Base-by-base conservation (phyloP, 2,329 filamentous ascomycete genomes). In the Aureobasidium namibiae region DNA sequence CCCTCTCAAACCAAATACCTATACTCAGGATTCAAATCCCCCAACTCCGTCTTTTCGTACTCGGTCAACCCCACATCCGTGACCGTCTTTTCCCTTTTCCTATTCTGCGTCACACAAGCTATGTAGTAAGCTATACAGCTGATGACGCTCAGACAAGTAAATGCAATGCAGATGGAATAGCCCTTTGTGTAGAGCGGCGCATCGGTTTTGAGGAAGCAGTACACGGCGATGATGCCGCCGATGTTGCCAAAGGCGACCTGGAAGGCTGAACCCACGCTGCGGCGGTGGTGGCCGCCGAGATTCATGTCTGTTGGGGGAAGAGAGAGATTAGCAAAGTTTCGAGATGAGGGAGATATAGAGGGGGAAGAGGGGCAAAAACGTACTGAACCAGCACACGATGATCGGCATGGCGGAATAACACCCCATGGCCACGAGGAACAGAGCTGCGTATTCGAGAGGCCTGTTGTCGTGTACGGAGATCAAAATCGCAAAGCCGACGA, bases 371-470 rank as follows among this genome's bases (percentile, higher is more conserved):
- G 10, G 29, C 5, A 31, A 10, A 24, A 44, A 44, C 41, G 13
- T 44, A 44, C 41, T 79, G 70, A 79, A 80, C 78, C 78, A 81
- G 63, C 79, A 81, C 5, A 78, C 74, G 26, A 72, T 67, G 42
- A 96, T 85, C 0, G 92, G 91, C 87, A 96, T 92, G n/a, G 91
- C 89, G 1, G 84, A 85, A 73, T 95, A 96, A 0, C 83, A 81
- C 52, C 90, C 90, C 75, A 85, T 85, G 1, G 89, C 87, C 52
- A 95, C 83, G 33, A 96, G 76, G 76, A 95, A 95, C 0, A 96
- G 80, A 0, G 87, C 89, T 0, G 78, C 87, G 67, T 96, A 96
- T 70, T 94, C 82, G 7, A 89, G 74, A 13, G 80, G 63, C 0
- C 75, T 76, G 69, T 90, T 82, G 68, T 88, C 74, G 70, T 92